A percentile compares a stretch with the other conserved stretches of the same genome.
phyloP scores from a whole-genome alignment of 441 rosid genomes.

The Erodium texanum region DNA sequence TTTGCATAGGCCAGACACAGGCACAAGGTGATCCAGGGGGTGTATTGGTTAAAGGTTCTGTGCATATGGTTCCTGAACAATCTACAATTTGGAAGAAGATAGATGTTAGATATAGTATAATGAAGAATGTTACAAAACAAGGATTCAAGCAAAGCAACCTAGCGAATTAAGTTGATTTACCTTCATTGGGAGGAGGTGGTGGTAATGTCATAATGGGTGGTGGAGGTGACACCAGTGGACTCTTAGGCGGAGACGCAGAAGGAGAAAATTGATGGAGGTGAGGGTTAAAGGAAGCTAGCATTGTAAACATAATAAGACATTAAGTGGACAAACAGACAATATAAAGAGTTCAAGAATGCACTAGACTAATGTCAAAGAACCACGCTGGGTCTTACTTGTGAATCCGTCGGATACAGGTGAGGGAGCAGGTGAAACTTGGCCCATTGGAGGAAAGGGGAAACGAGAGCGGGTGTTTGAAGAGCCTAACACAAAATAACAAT shows the following conservation, averaged over 20 bases:
- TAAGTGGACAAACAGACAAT: slow-evolving; percentile 8
- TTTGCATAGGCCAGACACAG: slow-evolving; percentile 92
- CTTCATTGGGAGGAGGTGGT: slow-evolving; percentile 94
- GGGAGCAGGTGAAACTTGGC: slow-evolving; percentile 37
- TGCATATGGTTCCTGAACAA: slow-evolving; percentile 63
- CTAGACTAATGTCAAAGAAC: background rate
- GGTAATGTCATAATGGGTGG: slow-evolving; percentile 66
- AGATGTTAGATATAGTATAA: slow-evolving; percentile 11
- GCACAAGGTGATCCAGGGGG: slow-evolving; percentile 96
- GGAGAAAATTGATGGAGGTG: slow-evolving; percentile 35
- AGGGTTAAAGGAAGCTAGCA: slow-evolving; percentile 32
- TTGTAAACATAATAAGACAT: slow-evolving; percentile 29
- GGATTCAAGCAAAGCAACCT: slow-evolving; percentile 3
- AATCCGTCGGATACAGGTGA: slow-evolving; percentile 43
- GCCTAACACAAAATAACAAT: slow-evolving; percentile 17
- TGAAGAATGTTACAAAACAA: slow-evolving; percentile 6
- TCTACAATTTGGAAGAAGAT: slow-evolving; percentile 38
- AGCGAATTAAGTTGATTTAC: slow-evolving; percentile 25
- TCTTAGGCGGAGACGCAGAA: slow-evolving; percentile 32
- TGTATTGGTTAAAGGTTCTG: slow-evolving; percentile 75
- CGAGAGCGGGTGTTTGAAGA: slow-evolving; percentile 35
- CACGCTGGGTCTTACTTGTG: slow-evolving; percentile 24
- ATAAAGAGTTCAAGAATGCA: background rate
- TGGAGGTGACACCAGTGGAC: slow-evolving; percentile 43
- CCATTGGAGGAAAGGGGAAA: slow-evolving; percentile 26